Conservation (phyloP, 192 early-diverging fungal genomes). For the Spizellomyces sp. region DNA sequence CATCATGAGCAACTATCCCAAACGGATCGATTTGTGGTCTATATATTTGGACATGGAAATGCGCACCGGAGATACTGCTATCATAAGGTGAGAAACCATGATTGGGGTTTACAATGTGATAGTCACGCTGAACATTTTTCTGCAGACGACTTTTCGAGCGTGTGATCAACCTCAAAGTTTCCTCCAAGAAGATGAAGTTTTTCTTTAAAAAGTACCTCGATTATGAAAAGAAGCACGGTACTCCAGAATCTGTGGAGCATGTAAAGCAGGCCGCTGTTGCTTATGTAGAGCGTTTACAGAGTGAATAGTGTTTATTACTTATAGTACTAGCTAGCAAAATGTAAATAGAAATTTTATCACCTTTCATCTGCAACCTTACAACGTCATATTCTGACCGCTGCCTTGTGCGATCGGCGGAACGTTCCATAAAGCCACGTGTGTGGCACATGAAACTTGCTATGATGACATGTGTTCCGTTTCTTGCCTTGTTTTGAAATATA, state of each 20-base stretch:
- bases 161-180: conserved; percentile 84
- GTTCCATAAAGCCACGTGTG: too few species aligned
- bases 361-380: too few species aligned
- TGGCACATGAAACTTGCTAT: too few species aligned
- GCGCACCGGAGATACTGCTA: conserved; percentile 66
- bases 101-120: background rate
- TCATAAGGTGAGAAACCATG: conserved; percentile 50
- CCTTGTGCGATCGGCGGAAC: too few species aligned
- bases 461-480: too few species aligned
- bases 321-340: too few species aligned
- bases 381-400: too few species aligned
- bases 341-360: too few species aligned
- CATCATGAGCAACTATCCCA: conserved; percentile 89
- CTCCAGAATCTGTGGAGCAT: conserved; percentile 74
- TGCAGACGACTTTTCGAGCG: conserved; percentile 81
- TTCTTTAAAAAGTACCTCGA: conserved; percentile 98
- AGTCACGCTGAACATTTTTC: background rate
- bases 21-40: conserved; percentile 93
- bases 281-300: conserved; percentile 69
- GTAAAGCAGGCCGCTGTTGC: conserved; percentile 87
- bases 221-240: conserved; percentile 90
- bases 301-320: background rate
- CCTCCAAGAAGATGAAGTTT: conserved; percentile 99
- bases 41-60: conserved; percentile 98
- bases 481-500: too few species aligned